Evolutionary conservation across 2,329 filamentous ascomycete species (phyloP).

Genomic region (Chalaropsis ovoidea): DNA sequence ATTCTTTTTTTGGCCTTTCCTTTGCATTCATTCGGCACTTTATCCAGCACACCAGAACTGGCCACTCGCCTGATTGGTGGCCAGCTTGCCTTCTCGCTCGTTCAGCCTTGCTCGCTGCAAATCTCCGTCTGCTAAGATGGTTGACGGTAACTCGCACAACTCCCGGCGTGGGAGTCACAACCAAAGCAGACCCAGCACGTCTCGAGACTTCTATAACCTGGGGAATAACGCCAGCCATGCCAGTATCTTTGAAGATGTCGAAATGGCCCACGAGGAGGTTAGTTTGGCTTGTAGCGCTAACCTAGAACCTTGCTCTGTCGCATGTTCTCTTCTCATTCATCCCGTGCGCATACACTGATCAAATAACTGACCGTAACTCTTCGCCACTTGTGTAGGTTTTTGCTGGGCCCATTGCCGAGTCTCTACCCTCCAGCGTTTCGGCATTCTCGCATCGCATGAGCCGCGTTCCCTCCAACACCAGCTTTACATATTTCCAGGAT

Average conservation of each 20-base stretch:
- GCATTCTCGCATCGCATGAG: slow-evolving; percentile 76
- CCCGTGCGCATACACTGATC: background rate
- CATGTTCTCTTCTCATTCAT: background rate
- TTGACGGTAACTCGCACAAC: background rate
- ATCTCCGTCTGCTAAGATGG: background rate
- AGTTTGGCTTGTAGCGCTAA: slow-evolving; percentile 11
- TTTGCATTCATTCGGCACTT: too few relatives aligned
- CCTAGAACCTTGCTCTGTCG: too few relatives aligned
- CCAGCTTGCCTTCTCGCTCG: background rate
- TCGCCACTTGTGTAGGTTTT: slow-evolving; percentile 49
- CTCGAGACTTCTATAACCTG: slow-evolving; percentile 17
- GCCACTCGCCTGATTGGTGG: background rate
- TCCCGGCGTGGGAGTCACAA: background rate
- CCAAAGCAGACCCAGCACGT: background rate
- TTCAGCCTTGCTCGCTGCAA: background rate
- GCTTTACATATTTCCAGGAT: slow-evolving; percentile 81
- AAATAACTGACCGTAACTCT: slow-evolving; percentile 19
- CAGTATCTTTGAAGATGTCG: slow-evolving; percentile 88
- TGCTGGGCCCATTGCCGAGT: slow-evolving; percentile 87
- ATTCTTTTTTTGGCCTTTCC: too few relatives aligned
- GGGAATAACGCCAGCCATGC: slow-evolving; percentile 56
- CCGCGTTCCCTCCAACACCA: slow-evolving; percentile 73
- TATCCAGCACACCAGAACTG: too few relatives aligned
- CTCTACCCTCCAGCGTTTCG: slow-evolving; percentile 86
- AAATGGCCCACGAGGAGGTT: slow-evolving; percentile 96